These are phyloP conservation scores for Actinidia arguta DNA, from an alignment of 179 eudicot genomes.

Conservation along the genomic window DNA sequence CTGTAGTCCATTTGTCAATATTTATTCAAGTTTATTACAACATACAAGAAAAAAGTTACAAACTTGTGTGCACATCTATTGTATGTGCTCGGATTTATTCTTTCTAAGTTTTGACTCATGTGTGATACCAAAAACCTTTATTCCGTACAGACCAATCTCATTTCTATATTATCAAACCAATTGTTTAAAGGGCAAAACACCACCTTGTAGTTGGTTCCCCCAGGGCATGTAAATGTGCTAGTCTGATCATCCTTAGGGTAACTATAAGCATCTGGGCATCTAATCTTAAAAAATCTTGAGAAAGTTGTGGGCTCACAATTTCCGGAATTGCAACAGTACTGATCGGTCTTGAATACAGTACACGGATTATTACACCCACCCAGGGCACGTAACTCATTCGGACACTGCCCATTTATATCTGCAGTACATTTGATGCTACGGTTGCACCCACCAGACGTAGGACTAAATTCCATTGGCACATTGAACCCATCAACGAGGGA, in stretches of 20 bases:
- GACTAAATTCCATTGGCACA: conserved; percentile 41
- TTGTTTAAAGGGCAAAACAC: conserved; percentile 39
- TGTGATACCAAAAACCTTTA: no score
- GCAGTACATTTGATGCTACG: conserved; percentile 26
- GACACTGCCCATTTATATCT: conserved; percentile 43
- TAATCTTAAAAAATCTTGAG: conserved; percentile 41
- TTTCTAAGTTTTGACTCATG: no score
- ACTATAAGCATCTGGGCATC: conserved; percentile 53
- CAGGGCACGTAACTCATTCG: conserved; percentile 22
- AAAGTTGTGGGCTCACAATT: conserved; percentile 35
- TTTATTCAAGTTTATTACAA: no score
- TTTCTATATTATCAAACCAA: background rate
- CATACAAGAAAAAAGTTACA: no score
- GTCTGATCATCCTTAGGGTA: conserved; percentile 47
- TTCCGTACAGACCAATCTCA: background rate
- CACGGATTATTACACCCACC: conserved; percentile 61
- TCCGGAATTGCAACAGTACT: conserved; percentile 50
- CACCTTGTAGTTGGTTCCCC: conserved; percentile 47
- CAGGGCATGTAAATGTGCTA: conserved; percentile 42
- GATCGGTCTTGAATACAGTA: conserved; percentile 40
- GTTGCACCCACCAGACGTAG: conserved; percentile 33
- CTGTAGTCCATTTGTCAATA: no score
- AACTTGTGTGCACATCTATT: no score
- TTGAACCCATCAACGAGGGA: conserved; percentile 51
- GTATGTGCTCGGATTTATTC: no score